Evolutionary conservation across 2,329 filamentous ascomycete species (phyloP), one percentile per base, ranked within the genome.

Genomic region (Colletotrichum sublineola): DNA sequence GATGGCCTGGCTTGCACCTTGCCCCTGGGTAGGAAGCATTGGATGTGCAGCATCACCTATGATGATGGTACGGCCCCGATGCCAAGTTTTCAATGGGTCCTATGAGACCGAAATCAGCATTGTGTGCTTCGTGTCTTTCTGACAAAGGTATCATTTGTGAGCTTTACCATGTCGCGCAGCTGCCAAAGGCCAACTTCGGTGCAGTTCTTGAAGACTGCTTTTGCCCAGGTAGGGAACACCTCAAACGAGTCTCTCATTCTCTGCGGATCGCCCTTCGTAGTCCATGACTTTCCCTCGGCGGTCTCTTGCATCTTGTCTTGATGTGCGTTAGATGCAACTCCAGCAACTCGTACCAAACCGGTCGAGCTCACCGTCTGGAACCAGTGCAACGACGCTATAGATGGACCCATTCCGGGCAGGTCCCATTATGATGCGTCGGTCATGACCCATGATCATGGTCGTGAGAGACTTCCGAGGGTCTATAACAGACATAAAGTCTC

Each of bases 381-480:
- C 83, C 8, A 86, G 74, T 0, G 81, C 82, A 5, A 85, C 82
- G 48, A 87, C 79, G 48, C 84, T 82, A 71, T 82, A 85, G 0
- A 86, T 74, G 5, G 80, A 77, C 0, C 81, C 82, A 18, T 81
- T 76, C 7, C 85, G 77, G 0, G 81, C 83, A 1, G 84, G 84
- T 2, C 84, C 84, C 83, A 86, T 85, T 46, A 86, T 81, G n/a
- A 84, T 74, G 18, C 83, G 78, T 29, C 80, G 77, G 38, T 82
- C 78, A 40, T 85, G 81, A 0, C 80, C 84, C 68, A 86, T 77
- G 2, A 86, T 77, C 85, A 86, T 86, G 1, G 83, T 83, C 2
- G 85, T 86, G 63, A 79, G 80, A 1, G 83, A 78, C 5, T 81
- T 77, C 18, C 76, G 71, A n/a, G 82, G 81, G 20, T 84, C 76